Evolutionary conservation across 2,329 filamentous ascomycete species (phyloP), one percentile per base, ranked within the genome.

Genomic region (Neopestalotiopsis sp.): DNA sequence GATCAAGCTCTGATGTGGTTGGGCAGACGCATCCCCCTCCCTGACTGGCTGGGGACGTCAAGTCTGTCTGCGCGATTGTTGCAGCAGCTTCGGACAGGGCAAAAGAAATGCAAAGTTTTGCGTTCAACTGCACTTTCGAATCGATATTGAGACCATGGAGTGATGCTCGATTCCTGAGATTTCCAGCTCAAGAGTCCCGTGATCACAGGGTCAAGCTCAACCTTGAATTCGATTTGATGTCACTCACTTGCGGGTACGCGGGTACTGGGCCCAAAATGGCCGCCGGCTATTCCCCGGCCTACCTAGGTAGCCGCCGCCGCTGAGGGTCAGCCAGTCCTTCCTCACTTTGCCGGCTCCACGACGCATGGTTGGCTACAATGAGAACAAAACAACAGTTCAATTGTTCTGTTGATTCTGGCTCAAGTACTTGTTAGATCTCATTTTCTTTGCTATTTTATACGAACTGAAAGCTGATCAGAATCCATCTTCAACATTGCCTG

Each of bases 271-370:
- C 49, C 49, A 59, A 62, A 62, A n/a, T 5, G 32, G 32, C 59
- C 34, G 34, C 34, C 59, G 59, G 59, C 59, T 62, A 62, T 62
- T 62, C 32, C 59, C 59, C 59, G 59, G 59, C 59, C 59, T 32
- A 49, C 24, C 38, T 38, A 38, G 34, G 6, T 38, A 38, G 34
- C 10, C 6, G 34, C 34, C 10, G 34, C 34, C 10, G 34, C 6
- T 38, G 34, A 38, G 59, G 9, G 17, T n/a, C 24, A 28, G 24
- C 24, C 24, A 28, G 24, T 28, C 30, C 5, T 28, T 28, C 30
- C n/a, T 34, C n/a, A n/a, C 30, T 34, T 61, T 7, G 14, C 30
- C 59, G 40, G 59, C 59, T 62, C n/a, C 59, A 62, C 32, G 59
- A 62, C 59, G 10, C 10, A 10, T 38, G 10, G 34, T 10, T 38